These are phyloP conservation scores for Nicotiana otophora DNA, from an alignment of 257 asterid genomes.

Conservation along the genomic window DNA sequence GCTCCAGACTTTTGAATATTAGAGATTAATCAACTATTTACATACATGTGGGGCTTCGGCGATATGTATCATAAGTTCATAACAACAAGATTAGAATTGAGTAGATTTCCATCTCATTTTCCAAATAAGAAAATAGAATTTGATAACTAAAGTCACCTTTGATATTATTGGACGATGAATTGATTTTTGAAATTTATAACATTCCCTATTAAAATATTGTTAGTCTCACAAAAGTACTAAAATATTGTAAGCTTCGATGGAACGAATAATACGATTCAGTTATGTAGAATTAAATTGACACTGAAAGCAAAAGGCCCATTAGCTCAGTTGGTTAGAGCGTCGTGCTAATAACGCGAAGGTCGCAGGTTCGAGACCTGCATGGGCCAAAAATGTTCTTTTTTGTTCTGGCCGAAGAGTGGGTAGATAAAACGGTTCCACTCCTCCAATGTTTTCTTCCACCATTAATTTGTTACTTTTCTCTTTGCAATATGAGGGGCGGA, in stretches of 20 bases:
- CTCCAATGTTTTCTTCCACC: too few species aligned
- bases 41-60: neutral
- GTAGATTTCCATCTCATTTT: neutral
- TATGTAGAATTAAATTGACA: fast-evolving
- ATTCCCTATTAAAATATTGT: neutral
- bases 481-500: too few species aligned
- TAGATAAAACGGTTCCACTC: too few species aligned
- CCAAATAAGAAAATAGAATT: neutral
- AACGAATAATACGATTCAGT: too few species aligned
- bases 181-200: neutral
- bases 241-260: too few species aligned
- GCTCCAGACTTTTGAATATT: neutral
- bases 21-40: neutral
- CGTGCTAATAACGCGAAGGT: slow-evolving; percentile 42
- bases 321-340: slow-evolving; percentile 40
- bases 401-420: too few species aligned
- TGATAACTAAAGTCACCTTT: neutral
- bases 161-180: neutral
- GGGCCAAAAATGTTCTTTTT: slow-evolving; percentile 12
- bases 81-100: neutral
- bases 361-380: slow-evolving; percentile 41
- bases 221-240: neutral
- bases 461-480: too few species aligned
- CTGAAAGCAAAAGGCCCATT: neutral
- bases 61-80: neutral